phyloP scores from a whole-genome alignment of 2,329 filamentous ascomycete genomes.

The Arthroderma uncinatum region DNA sequence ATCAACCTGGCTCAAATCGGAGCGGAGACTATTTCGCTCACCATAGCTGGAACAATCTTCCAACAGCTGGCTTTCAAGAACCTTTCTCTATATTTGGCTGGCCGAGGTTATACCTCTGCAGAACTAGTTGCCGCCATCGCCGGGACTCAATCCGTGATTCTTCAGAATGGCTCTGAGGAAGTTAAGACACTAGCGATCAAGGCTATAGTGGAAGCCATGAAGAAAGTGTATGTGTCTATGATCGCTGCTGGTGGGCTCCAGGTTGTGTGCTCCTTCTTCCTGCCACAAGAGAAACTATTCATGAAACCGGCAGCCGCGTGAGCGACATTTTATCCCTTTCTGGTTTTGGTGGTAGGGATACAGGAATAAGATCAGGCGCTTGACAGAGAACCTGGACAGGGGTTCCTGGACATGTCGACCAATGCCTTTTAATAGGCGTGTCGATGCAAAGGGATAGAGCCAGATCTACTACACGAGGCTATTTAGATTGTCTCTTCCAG shows the following conservation, averaged over 20 bases:
- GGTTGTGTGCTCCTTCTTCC: conserved; percentile 9
- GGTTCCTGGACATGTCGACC: neutral
- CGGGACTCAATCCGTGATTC: conserved; percentile 25
- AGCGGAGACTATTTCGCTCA: conserved; percentile 2
- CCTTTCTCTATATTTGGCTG: conserved; percentile 21
- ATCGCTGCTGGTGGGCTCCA: conserved; percentile 18
- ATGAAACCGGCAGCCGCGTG: neutral
- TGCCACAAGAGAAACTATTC: conserved; percentile 6
- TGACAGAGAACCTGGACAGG: neutral
- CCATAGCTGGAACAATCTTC: conserved; percentile 11
- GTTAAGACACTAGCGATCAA: conserved; percentile 20
- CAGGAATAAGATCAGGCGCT: no score
- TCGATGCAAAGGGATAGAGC: no score
- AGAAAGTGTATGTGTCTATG: conserved; percentile 24
- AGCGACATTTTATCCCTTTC: neutral
- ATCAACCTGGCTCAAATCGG: conserved; percentile 27
- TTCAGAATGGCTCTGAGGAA: conserved; percentile 20
- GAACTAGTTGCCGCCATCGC: conserved; percentile 26
- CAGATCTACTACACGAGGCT: no score
- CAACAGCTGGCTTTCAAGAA: conserved; percentile 25
- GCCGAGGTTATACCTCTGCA: conserved; percentile 16
- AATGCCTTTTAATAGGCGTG: no score
- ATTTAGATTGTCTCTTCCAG: no score
- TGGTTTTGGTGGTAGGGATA: no score
- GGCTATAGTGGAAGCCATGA: conserved; percentile 20